Percentiles rank a stretch among this genome's conserved stretches.
phyloP scores from a whole-genome alignment of 192 early-diverging fungal species.

The Coemansia sp. region DNA sequence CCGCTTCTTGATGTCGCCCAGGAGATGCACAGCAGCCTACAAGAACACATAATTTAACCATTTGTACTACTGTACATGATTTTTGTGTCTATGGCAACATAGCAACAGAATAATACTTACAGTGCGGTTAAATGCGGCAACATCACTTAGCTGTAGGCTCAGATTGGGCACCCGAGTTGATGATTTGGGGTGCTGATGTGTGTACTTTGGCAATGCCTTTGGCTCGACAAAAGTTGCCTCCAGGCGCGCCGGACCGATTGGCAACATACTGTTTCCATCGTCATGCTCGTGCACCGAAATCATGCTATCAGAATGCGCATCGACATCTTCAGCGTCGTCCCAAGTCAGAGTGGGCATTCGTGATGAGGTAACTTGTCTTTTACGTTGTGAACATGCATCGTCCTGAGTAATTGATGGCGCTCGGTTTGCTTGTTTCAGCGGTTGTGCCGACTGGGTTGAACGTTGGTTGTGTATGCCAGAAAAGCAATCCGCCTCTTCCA shows the following conservation, averaged over 20 bases:
- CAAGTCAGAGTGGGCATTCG: constrained; percentile 5
- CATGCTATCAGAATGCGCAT: constrained; percentile 21
- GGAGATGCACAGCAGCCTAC: constrained; percentile 36
- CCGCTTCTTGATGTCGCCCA: constrained; percentile 19
- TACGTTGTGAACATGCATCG: neutral
- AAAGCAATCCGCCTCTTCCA: neutral
- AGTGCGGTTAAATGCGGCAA: constrained; percentile 19
- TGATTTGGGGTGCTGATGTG: constrained; percentile 3
- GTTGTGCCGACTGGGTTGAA: neutral
- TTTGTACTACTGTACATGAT: too few relatives aligned
- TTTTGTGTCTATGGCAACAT: neutral
- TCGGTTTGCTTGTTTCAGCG: neutral
- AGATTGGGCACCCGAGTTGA: neutral
- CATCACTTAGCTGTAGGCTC: constrained; percentile 10
- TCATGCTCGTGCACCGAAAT: constrained; percentile 26
- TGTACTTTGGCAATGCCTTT: neutral
- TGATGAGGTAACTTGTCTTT: neutral
- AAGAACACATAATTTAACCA: neutral
- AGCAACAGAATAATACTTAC: constrained; percentile 16
- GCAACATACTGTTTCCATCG: neutral
- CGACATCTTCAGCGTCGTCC: neutral
- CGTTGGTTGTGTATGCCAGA: neutral
- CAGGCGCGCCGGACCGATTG: constrained; percentile 34
- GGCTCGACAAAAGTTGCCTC: neutral
- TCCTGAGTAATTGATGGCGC: neutral